Base-by-base conservation (phyloP, 306 rosid genomes). In the Prunus davidiana region DNA sequence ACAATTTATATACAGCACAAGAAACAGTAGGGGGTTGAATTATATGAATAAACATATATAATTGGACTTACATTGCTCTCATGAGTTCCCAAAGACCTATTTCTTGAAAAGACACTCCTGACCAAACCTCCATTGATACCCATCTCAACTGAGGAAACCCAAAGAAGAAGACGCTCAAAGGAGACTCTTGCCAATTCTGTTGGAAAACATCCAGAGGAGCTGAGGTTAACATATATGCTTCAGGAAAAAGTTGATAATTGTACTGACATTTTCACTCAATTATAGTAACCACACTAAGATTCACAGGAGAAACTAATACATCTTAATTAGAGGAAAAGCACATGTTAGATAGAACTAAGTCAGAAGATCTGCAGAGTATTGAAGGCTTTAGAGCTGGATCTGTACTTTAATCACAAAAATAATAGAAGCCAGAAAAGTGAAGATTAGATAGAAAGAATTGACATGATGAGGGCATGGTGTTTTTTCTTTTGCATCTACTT, bases 71-170 rank as follows among this genome's bases (percentile, higher is more conserved):
- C 98, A 80, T 80, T 88, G 84, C 46, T 90, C 71, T 93, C 90
- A 71, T 77, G 86, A 45, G 86, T 73, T 32, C 79, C 76, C 51
- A 60, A 34, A 56, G 90, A 82, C 16, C 91, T 81, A 71, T 80
- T 91, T 80, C 82, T 88, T 60, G 88, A 86, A 89, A 93, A 89
- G 79, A 93, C 98, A 82, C 80, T 89, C 83, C 85, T 87, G 46
- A 88, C 97, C 81, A 93, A 79, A 71, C 84, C 98, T 18, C 91
- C 87, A 25, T 82, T 87, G 87, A 93, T 86, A n/a, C 98, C 98
- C 98, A 93, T 93, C 57, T 70, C 60, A 57, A 71, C 51, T 68
- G 38, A 64, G 57, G 41, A 73, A n/a, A 73, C 66, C 78, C 76
- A 58, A 38, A 38, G 43, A 38, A 73, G 67, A 70, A 74, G 69